Evolutionary conservation across 176 grass and related monocot genomes (phyloP), one percentile per base, ranked within the genome.

Genomic region (Oryza meyeriana): DNA sequence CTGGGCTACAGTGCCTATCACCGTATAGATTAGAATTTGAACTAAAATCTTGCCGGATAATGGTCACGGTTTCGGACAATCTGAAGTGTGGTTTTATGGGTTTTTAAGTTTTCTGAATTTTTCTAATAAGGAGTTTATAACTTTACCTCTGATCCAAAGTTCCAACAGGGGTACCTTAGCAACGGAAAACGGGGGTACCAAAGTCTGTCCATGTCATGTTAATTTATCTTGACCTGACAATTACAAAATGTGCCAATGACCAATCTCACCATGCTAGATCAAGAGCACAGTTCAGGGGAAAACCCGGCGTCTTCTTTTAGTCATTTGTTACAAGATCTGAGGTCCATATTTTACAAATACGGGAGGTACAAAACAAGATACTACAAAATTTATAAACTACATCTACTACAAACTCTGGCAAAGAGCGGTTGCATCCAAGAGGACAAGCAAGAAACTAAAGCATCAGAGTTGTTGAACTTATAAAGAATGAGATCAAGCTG

Each of bases 281-380:
- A 50, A 48, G 39, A 40, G 27, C 5, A 76, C 52, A 39, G 24
- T 27, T 27, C 17, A 67, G 35, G 69, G 32, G 25, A 18, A 66
- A 48, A 61, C 50, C 41, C 59, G 63, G 13, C 35, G 27, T 81
- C 38, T 79, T 86, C 29, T 24, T 41, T 25, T 26, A 20, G 69
- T 74, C 44, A n/a, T 75, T 5, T 11, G 9, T 66, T 42, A 82
- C 67, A 20, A 31, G 34, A 48, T 65, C 22, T 18, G 63, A 48
- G 58, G 79, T 72, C 73, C 66, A 66, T 33, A 69, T 75, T 68
- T 63, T 70, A 85, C 70, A 85, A 64, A 77, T 24, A 12, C 57
- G 9, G 35, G 26, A 34, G 18, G 36, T 48, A 82, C 41, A 61
- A 44, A 70, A 78, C 47, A 90, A 65, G 29, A 90, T 68, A 75